Percentiles rank a stretch among this genome's conserved stretches.
These are phyloP conservation scores for Stagonosporopsis vannaccii DNA, from an alignment of 2,329 filamentous ascomycete species.

Conservation along the genomic window DNA sequence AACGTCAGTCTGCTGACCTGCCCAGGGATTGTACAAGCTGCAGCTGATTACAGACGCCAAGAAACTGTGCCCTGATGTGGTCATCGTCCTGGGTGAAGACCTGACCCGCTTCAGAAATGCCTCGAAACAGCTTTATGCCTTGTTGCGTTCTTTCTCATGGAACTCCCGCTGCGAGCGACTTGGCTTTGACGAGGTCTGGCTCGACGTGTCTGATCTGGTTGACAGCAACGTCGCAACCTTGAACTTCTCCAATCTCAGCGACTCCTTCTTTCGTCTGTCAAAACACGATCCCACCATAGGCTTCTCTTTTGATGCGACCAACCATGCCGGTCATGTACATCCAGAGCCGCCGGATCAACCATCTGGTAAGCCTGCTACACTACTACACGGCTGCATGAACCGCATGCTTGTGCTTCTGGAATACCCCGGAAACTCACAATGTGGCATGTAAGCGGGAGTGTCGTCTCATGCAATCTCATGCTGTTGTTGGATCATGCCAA, in stretches of 20 bases:
- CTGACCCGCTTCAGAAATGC: slow-evolving; percentile 78
- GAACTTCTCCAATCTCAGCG: slow-evolving; percentile 67
- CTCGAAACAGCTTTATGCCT: slow-evolving; percentile 80
- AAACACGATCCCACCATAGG: slow-evolving; percentile 77
- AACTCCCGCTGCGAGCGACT: slow-evolving; percentile 78
- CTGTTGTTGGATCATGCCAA: background rate
- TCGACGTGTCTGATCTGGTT: slow-evolving; percentile 87
- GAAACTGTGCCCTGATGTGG: slow-evolving; percentile 78
- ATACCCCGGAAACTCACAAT: slow-evolving; percentile 5
- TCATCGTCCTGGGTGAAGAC: slow-evolving; percentile 84
- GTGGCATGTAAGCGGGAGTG: background rate
- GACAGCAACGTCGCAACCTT: slow-evolving; percentile 79
- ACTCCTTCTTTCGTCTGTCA: slow-evolving; percentile 83
- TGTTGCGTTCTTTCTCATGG: slow-evolving; percentile 79
- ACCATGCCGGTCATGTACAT: slow-evolving; percentile 69
- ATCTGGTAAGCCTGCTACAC: slow-evolving; percentile 30
- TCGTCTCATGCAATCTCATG: slow-evolving; percentile 4
- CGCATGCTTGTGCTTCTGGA: slow-evolving; percentile 3
- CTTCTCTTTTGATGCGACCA: slow-evolving; percentile 78
- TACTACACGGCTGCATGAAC: slow-evolving; percentile 8
- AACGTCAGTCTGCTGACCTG: slow-evolving; percentile 33
- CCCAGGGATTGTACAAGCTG: slow-evolving; percentile 73
- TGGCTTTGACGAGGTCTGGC: slow-evolving; percentile 88
- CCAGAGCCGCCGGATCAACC: slow-evolving; percentile 46
- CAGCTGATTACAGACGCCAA: slow-evolving; percentile 85